Evolutionary conservation across 1,284 basidiomycete genomes (phyloP), one percentile per base, ranked within the genome.

Genomic region (Pseudozyma sp.): DNA sequence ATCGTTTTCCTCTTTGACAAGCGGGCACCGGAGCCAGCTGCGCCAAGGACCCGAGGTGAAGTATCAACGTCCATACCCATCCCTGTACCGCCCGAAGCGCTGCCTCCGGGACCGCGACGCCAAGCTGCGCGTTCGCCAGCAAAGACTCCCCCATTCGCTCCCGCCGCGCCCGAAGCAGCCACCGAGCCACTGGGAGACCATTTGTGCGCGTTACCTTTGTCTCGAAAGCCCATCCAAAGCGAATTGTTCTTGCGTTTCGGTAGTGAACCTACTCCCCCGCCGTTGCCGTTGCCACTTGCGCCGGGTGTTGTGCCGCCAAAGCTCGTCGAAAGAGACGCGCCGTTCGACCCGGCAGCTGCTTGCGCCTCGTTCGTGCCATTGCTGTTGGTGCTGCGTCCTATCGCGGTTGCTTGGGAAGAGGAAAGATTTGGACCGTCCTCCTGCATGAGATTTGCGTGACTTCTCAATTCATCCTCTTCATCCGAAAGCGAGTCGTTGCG

Each of bases 201-300:
- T 18, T 65, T 73, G 57, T 73, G 71, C 18, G 48, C 58, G 51
- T 69, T 65, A 43, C 66, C 62, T 34, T 65, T 69, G 43, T 71
- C 75, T 11, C 70, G 25, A 49, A 74, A 73, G 10, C 69, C 75
- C 75, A 74, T 74, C 73, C 73, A 76, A 11, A 71, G 58, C 13
- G 72, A 55, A 16, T 70, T 62, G 38, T 67, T 66, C 38, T 68
- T 70, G 42, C 72, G 72, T 19, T 68, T 68, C 8, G 72, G 61
- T 8, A 76, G 21, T 9, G 72, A 76, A 12, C 57, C 50, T 2
- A 40, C 48, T 10, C 47, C 60, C 6, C 47, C n/a, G 35, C 42
- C 44, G 12, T 14, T 6, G 19, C 14, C 2, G 25, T 34, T 48
- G 36, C 40, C 3, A 43, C 42, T 18, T 52, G 44, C 31, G 4